Percentiles rank a stretch among this genome's conserved stretches.
These are phyloP conservation scores for Stipa capillata DNA, from an alignment of 176 grass and related monocot species.

Conservation along the genomic window DNA sequence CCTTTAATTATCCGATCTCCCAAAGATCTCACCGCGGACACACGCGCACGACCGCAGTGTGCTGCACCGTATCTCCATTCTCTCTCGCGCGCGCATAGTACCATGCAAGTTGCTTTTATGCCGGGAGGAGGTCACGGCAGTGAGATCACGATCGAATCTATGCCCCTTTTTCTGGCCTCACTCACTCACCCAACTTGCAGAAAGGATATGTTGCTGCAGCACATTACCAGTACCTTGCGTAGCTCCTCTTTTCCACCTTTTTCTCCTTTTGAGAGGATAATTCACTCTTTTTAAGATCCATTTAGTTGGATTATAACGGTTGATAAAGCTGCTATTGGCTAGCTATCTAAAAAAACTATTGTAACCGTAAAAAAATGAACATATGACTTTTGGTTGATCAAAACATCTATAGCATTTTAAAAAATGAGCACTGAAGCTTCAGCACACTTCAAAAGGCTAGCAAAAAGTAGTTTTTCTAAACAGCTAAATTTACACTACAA, in stretches of 20 bases:
- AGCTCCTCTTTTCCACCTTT: neutral
- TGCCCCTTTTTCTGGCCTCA: neutral
- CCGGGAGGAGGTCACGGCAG: neutral
- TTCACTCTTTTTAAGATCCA: neutral
- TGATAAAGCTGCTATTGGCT: no score
- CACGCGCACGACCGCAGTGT: neutral
- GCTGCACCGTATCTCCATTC: neutral
- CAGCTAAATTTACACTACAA: no score
- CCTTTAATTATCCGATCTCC: conserved; percentile 31
- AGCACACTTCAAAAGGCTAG: no score
- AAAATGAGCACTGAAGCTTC: no score
- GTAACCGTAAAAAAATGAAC: no score
- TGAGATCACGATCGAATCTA: conserved; percentile 41
- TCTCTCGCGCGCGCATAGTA: neutral
- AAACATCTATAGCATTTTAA: no score
- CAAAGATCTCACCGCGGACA: conserved; percentile 17
- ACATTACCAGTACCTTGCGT: conserved; percentile 2
- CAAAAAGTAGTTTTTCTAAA: no score
- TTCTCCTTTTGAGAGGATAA: neutral
- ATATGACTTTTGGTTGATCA: no score
- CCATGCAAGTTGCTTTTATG: neutral
- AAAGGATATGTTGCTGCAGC: neutral
- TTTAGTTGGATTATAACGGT: no score
- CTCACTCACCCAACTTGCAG: conserved; percentile 12
- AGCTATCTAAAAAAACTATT: no score